phyloP scores from a whole-genome alignment of 2,329 filamentous ascomycete genomes.

The Colletotrichum musae region DNA sequence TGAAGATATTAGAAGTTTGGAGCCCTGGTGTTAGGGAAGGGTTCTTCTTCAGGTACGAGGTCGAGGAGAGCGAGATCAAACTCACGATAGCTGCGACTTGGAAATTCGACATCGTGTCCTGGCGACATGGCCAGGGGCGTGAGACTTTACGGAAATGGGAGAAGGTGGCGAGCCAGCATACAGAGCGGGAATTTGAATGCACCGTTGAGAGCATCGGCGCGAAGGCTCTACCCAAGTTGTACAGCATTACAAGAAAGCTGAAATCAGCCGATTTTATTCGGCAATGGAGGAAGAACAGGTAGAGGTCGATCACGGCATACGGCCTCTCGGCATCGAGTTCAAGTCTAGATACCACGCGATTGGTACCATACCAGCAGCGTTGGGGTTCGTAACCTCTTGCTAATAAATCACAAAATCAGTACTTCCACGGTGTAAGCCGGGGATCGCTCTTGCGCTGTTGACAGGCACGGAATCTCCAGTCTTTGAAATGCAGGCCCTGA shows the following conservation, averaged over 20 bases:
- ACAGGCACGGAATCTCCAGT: neutral
- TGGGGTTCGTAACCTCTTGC: too few species aligned
- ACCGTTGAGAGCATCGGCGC: neutral
- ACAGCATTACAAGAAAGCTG: neutral
- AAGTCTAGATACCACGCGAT: too few species aligned
- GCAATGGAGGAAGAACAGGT: neutral
- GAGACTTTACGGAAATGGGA: constrained; percentile 17
- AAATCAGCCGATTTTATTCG: neutral
- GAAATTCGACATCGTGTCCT: constrained; percentile 8
- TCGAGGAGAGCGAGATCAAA: neutral
- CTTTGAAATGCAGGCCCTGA: neutral
- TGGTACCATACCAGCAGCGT: too few species aligned
- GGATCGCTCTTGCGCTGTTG: neutral
- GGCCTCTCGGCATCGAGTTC: too few species aligned
- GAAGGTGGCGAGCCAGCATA: constrained; percentile 10
- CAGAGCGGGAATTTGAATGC: neutral
- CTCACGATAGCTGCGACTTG: constrained; percentile 20
- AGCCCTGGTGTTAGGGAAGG: constrained; percentile 20
- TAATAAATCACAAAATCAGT: too few species aligned
- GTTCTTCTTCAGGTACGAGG: constrained; percentile 12
- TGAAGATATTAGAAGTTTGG: constrained; percentile 16
- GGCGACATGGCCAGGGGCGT: neutral
- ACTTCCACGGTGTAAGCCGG: too few species aligned
- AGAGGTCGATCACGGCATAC: neutral
- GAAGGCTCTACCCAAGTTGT: neutral